Conservation (phyloP, 441 rosid species). For the Adansonia gregorii region DNA sequence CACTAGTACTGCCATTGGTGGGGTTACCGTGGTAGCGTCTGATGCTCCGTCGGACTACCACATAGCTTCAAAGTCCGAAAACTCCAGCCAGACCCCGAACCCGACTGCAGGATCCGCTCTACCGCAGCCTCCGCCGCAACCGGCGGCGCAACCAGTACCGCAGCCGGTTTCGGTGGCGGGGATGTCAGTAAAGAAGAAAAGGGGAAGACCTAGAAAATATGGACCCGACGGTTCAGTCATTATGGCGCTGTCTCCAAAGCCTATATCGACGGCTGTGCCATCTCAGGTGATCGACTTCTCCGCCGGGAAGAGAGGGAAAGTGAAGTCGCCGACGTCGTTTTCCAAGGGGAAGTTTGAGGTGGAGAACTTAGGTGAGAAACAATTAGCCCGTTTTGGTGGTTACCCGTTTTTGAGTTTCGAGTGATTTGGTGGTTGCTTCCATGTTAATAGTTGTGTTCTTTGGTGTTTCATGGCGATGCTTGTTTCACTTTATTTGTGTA, state of each 20-base stretch:
- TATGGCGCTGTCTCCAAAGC: constrained; percentile 65
- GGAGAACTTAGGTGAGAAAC: constrained; percentile 63
- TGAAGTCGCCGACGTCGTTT: constrained; percentile 62
- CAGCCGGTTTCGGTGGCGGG: constrained; percentile 33
- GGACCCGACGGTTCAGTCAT: constrained; percentile 63
- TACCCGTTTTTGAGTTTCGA: constrained; percentile 22
- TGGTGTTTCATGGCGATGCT: constrained; percentile 22
- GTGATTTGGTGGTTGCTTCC: constrained; percentile 19
- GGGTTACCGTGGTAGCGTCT: constrained; percentile 85
- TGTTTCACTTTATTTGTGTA: constrained; percentile 22
- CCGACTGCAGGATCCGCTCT: constrained; percentile 48
- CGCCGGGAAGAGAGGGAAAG: constrained; percentile 64
- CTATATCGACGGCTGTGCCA: constrained; percentile 78
- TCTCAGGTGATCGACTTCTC: constrained; percentile 91
- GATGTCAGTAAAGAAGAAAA: constrained; percentile 57
- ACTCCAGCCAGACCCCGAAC: constrained; percentile 47
- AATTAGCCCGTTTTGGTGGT: neutral
- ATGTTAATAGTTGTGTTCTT: constrained; percentile 24
- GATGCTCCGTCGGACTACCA: constrained; percentile 81
- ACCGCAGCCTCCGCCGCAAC: constrained; percentile 40
- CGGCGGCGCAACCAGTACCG: constrained; percentile 31
- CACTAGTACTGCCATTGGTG: constrained; percentile 39
- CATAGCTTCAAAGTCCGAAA: constrained; percentile 73
- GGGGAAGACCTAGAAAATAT: constrained; percentile 74
- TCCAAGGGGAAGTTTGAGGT: constrained; percentile 68